A percentile compares a stretch with the other conserved stretches of the same genome.
These are phyloP conservation scores for Cucurbita maxima DNA, from an alignment of 306 rosid genomes.

Conservation along the genomic window DNA sequence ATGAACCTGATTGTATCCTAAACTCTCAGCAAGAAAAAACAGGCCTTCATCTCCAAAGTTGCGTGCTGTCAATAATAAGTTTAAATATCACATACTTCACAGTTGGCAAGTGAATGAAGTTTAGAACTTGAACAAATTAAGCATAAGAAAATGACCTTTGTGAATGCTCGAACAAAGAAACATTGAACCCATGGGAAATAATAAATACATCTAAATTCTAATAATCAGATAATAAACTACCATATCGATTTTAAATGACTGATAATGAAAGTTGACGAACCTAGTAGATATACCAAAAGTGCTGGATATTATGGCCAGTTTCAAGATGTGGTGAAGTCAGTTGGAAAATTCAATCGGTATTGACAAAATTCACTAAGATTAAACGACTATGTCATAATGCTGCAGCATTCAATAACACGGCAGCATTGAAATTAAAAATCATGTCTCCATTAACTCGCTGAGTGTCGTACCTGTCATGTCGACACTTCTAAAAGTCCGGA, in stretches of 20 bases:
- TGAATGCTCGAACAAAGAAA: not conserved
- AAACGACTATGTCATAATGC: not conserved
- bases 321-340: no score
- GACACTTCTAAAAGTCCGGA: slow-evolving; percentile 59
- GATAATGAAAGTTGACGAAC: not conserved
- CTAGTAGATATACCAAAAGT: not conserved
- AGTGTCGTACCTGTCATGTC: slow-evolving; percentile 84
- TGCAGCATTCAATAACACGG: not conserved
- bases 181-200: not conserved
- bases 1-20: slow-evolving; percentile 72
- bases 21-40: slow-evolving; percentile 79
- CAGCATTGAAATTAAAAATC: slow-evolving; percentile 9
- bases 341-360: not conserved
- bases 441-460: not conserved
- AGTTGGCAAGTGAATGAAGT: not conserved
- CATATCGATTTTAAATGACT: not conserved
- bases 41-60: slow-evolving; percentile 93
- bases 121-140: not conserved
- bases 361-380: not conserved
- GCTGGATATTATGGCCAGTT: no score
- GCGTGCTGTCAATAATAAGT: slow-evolving; percentile 45
- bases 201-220: not conserved
- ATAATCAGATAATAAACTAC: not conserved
- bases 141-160: not conserved
- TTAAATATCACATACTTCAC: not conserved